Base-by-base conservation (phyloP, 2,329 filamentous ascomycete genomes). In the Lachnellula subtilissima region DNA sequence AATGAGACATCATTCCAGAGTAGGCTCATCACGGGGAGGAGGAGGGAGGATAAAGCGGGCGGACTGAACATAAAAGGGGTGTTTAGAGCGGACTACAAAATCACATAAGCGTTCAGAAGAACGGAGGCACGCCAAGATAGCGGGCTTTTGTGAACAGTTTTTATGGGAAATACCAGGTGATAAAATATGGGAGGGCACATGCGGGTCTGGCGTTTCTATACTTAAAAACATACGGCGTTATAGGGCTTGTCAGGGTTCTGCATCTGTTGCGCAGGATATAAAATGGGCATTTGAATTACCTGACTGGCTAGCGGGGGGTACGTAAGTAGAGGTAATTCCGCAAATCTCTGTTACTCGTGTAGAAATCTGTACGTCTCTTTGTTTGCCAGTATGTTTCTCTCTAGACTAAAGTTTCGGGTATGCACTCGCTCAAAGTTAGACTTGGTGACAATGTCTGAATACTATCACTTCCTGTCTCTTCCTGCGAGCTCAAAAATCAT, bases 1-100 rank as follows among this genome's bases (percentile, higher is more conserved):
- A 4, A 65, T 69, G 56, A 64, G 75, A 61, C 70, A 77, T 48
- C 73, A 78, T 54, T 68, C 72, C 5, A 70, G 75, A 50, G 64
- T 71, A 11, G 72, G 73, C 45, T 71, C 74, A 36, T 70, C 69
- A 28, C 67, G 65, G 60, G 71, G 67, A 28, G 25, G 25, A 22
- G 22, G 22, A 32, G 28, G 28, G 9, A 70, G 69, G 45, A 61
- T 70, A 52, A 74, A 73, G 60, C 61, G 73, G 61, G 69, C 72
- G 46, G 69, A 72, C 57, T 75, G 59, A 65, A 51, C 14, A 32
- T 49, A 45, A 28, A 36, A 11, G 39, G 15, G 28, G 12, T 11
- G 35, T 32, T 32, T 11, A 32, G 15, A 5, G 25, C 28, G 11
- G 23, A 35, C 17, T 15, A 57, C 51, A 23, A 37, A 45, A 46